phyloP scores from a whole-genome alignment of 2,329 filamentous ascomycete genomes.

The Botrytis fabae region DNA sequence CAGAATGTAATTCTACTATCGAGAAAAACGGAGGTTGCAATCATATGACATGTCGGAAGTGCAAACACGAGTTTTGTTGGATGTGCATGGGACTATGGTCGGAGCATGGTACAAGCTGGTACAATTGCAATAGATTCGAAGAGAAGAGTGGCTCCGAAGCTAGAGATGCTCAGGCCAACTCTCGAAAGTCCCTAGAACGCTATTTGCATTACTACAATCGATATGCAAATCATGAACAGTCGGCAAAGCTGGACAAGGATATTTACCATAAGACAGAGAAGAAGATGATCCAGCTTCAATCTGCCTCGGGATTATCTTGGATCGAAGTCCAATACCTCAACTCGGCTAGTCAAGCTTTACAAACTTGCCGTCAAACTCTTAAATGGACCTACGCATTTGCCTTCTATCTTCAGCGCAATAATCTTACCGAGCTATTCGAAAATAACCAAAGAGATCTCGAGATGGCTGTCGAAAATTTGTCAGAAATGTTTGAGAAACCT shows the following conservation, averaged over 20 bases:
- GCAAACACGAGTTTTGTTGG: slow-evolving; percentile 97
- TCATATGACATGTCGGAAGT: slow-evolving; percentile 97
- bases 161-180: slow-evolving; percentile 87
- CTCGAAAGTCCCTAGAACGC: slow-evolving; percentile 86
- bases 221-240: slow-evolving; percentile 98
- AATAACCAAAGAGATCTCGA: slow-evolving; percentile 98
- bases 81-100: slow-evolving; percentile 99
- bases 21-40: slow-evolving; percentile 99
- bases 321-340: slow-evolving; percentile 98
- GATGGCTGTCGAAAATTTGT: slow-evolving; percentile 92
- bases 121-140: slow-evolving; percentile 97
- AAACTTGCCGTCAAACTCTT: slow-evolving; percentile 95
- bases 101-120: slow-evolving; percentile 98
- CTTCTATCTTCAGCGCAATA: slow-evolving; percentile 94
- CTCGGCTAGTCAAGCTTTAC: slow-evolving; percentile 86
- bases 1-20: slow-evolving; percentile 93
- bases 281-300: slow-evolving; percentile 97
- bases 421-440: slow-evolving; percentile 94
- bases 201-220: slow-evolving; percentile 99
- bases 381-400: slow-evolving; percentile 99
- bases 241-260: slow-evolving; percentile 93
- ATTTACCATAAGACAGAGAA: slow-evolving; percentile 95
- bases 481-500: slow-evolving; percentile 99
- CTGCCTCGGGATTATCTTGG: slow-evolving; percentile 94
- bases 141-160: slow-evolving; percentile 93